Evolutionary conservation across 225 moss, liverwort and hornwort genomes (phyloP).

Genomic region (Thuidium tamariscinum): DNA sequence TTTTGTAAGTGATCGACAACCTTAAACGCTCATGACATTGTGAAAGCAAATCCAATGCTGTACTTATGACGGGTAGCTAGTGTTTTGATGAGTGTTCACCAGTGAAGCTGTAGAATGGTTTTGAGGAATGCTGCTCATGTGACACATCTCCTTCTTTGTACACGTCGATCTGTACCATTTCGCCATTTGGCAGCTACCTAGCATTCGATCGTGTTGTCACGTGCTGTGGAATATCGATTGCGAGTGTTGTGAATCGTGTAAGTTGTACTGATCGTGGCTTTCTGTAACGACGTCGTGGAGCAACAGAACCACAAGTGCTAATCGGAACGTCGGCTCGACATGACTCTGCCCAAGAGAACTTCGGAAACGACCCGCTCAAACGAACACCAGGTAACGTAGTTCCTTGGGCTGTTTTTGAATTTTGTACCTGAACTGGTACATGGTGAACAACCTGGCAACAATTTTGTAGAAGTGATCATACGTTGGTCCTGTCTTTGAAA

Average conservation of each 20-base stretch:
- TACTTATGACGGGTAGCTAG: not conserved
- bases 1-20: not conserved
- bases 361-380: not conserved
- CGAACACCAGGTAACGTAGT: not conserved
- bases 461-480: not conserved
- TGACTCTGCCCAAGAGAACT: not conserved
- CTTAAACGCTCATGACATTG: too few species aligned
- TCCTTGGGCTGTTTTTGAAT: not conserved
- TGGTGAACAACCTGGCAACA: too few species aligned
- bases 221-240: not conserved
- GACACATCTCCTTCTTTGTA: not conserved
- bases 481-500: not conserved
- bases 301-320: not conserved
- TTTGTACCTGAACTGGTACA: not conserved
- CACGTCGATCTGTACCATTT: not conserved
- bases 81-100: not conserved
- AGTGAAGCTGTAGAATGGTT: not conserved
- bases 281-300: not conserved
- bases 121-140: not conserved
- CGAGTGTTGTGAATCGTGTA: too few species aligned
- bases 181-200: not conserved
- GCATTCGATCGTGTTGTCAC: too few species aligned
- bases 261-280: not conserved
- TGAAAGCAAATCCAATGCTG: not conserved
- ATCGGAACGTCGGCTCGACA: not conserved